Conservation (phyloP, 2,329 filamentous ascomycete species). For the Aspergillus arachidicola region DNA sequence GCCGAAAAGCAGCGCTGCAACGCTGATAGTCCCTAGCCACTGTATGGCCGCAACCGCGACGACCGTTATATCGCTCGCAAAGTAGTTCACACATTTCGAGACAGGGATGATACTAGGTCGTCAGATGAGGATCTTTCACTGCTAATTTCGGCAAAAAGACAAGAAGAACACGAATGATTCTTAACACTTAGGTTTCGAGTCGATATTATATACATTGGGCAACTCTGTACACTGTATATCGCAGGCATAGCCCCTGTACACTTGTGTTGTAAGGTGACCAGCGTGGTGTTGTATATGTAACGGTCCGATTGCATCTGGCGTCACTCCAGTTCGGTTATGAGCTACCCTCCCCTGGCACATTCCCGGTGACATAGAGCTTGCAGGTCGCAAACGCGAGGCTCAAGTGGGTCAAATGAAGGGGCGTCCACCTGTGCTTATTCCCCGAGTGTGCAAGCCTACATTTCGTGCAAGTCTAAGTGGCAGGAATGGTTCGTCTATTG, state of each 20-base stretch:
- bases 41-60: background rate
- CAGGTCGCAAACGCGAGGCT: background rate
- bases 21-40: background rate
- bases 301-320: background rate
- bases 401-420: background rate
- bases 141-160: fast-evolving
- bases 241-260: too few relatives aligned
- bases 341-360: background rate
- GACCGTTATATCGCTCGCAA: background rate
- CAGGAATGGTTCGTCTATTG: background rate
- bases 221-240: background rate
- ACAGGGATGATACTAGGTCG: background rate
- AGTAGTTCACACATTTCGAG: background rate
- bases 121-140: background rate
- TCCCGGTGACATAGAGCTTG: background rate
- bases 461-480: background rate
- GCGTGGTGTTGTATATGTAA: background rate
- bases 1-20: background rate
- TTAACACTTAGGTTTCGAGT: background rate
- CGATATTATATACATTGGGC: background rate
- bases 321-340: background rate
- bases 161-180: background rate
- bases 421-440: background rate
- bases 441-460: background rate
- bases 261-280: background rate